Base-by-base conservation (phyloP, 2,329 filamentous ascomycete genomes). In the Colletotrichum filicis region DNA sequence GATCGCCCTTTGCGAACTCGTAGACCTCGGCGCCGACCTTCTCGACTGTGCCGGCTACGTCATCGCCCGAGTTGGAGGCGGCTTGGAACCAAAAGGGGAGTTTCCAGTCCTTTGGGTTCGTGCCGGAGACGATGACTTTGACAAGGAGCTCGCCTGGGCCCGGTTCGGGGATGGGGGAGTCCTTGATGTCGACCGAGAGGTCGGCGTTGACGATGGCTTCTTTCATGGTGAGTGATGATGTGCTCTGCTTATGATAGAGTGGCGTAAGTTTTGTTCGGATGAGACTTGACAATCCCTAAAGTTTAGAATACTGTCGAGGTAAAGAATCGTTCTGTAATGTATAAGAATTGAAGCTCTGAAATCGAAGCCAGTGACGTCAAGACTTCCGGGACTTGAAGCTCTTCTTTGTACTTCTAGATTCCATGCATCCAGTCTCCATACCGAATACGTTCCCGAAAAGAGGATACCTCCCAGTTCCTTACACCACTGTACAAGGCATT, bases 1-100 rank as follows among this genome's bases (percentile, higher is more conserved):
- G 82, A 70, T 88, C 86, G 19, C 86, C 87, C 8, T 75, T 62
- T 11, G 24, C 53, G 62, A 75, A 68, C 42, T 75, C 74, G 35
- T 68, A 68, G 7, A 78, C 74, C 7, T 71, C 71, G 2, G 62
- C 56, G 8, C 78, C 78, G 19, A 78, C 70, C 12, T 62, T 52
- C 16, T 76, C 71, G 35, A 79, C 71, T 9, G 72, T 66, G 56
- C 78, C 78, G 9, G 77, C 75, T 22, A 79, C 67, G 56, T 79
- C 78, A n/a, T 79, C 78, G 52, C 77, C 76, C 0, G n/a, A 65
- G 62, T 79, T 79, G 11, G 55, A 8, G 3, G 62, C 3, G 1
- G 12, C 7, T 1, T 53, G 2, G 19, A 49, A 1, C 73, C 66
- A 73, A 26, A 46, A 16, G 0, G 78, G 77, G 0, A 76, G 1